A percentile compares a stretch with the other conserved stretches of the same genome.
Conservation (phyloP, 805 yeast genomes). For the Suhomyces pyralidae region DNA sequence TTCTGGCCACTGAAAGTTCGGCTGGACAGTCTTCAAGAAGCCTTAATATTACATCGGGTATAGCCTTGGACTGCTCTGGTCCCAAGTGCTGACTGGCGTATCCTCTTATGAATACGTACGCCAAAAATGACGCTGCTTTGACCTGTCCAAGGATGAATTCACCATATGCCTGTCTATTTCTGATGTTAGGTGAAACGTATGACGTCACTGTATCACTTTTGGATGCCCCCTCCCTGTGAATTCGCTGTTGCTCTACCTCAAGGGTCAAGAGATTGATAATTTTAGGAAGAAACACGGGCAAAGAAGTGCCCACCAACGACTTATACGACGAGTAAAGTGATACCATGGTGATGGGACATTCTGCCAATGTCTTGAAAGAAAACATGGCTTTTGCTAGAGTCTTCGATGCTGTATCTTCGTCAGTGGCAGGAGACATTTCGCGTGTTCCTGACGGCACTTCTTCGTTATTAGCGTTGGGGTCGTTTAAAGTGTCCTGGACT, state of each 20-base stretch:
- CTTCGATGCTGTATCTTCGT: slow-evolving; percentile 44
- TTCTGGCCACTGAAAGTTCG: slow-evolving; percentile 85
- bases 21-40: slow-evolving; percentile 93
- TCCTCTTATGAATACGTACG: slow-evolving; percentile 85
- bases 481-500: slow-evolving; percentile 63
- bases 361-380: slow-evolving; percentile 90
- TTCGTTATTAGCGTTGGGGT: slow-evolving; percentile 10
- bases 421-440: slow-evolving; percentile 36
- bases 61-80: slow-evolving; percentile 45
- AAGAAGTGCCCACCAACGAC: slow-evolving; percentile 62
- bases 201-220: slow-evolving; percentile 61
- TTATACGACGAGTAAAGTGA: slow-evolving; percentile 86
- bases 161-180: slow-evolving; percentile 74
- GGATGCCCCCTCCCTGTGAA: slow-evolving; percentile 40
- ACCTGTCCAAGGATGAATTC: slow-evolving; percentile 93
- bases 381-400: slow-evolving; percentile 63
- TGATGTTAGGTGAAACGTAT: slow-evolving; percentile 70
- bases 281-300: slow-evolving; percentile 77
- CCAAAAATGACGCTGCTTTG: slow-evolving; percentile 91
- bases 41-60: slow-evolving; percentile 85
- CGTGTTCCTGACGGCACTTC: slow-evolving; percentile 13
- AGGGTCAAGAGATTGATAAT: slow-evolving; percentile 70
- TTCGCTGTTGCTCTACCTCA: slow-evolving; percentile 75
- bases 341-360: slow-evolving; percentile 96
- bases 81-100: slow-evolving; percentile 62